phyloP scores from a whole-genome alignment of 2,329 filamentous ascomycete species.

The Sordariomycetes sp. region DNA sequence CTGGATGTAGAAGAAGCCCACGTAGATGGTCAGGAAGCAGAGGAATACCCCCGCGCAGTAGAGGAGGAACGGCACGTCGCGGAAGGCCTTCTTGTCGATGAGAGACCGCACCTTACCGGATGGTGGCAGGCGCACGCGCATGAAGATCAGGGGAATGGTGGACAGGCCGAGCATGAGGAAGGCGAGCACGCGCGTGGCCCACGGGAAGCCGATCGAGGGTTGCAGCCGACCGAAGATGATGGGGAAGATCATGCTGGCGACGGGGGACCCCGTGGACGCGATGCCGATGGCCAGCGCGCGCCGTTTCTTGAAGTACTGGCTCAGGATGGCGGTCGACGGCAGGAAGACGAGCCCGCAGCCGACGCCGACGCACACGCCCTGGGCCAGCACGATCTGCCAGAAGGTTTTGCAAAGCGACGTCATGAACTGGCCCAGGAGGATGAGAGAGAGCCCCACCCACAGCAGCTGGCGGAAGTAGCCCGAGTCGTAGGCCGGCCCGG shows the following conservation, averaged over 20 bases:
- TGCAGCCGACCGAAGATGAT: constrained; percentile 29
- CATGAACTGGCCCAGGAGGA: constrained; percentile 31
- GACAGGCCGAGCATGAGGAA: constrained; percentile 29
- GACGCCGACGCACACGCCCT: constrained; percentile 25
- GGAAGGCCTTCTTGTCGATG: constrained; percentile 4
- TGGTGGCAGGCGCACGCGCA: constrained; percentile 24
- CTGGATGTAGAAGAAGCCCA: constrained; percentile 36
- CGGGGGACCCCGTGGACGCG: constrained; percentile 20
- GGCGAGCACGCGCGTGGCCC: constrained; percentile 34
- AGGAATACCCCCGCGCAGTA: constrained; percentile 25
- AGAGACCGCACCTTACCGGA: constrained; percentile 6
- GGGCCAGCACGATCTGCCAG: constrained; percentile 28
- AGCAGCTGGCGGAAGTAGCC: constrained; percentile 28
- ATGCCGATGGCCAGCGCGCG: constrained; percentile 22
- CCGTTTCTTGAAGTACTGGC: constrained; percentile 25
- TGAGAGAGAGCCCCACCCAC: constrained; percentile 20
- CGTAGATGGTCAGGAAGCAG: constrained; percentile 33
- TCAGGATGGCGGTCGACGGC: constrained; percentile 23
- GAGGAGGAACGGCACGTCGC: constrained; percentile 25
- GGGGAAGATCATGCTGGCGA: constrained; percentile 26
- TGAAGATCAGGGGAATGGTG: constrained; percentile 24
- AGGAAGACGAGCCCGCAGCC: constrained; percentile 23
- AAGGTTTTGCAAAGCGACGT: constrained; percentile 30
- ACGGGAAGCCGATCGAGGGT: constrained; percentile 41
- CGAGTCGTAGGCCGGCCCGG: constrained; percentile 29